Evolutionary conservation across 73 alveolate genomes (phyloP).

Genomic region (Tetrahymena elliotti): DNA sequence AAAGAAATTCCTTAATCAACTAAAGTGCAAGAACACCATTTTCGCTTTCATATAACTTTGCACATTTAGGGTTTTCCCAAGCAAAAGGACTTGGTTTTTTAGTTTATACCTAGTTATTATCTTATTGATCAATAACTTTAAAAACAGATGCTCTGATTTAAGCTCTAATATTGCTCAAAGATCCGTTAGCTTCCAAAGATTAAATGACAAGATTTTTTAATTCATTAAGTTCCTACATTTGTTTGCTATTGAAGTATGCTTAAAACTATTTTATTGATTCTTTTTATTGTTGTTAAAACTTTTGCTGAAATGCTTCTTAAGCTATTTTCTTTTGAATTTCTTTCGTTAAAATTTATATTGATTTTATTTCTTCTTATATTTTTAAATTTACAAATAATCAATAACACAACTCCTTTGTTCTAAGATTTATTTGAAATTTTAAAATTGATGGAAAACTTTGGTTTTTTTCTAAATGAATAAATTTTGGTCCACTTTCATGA

Average conservation of each 20-base stretch:
- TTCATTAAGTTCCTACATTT: slow-evolving; percentile 39
- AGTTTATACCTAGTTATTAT: neutral
- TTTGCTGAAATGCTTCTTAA: neutral
- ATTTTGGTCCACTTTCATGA: neutral
- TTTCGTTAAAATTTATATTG: neutral
- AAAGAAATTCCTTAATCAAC: slow-evolving; percentile 27
- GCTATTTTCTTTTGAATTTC: neutral
- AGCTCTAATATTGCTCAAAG: slow-evolving; percentile 38
- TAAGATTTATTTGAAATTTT: neutral
- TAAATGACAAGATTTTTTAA: slow-evolving; percentile 32
- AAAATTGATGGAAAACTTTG: neutral
- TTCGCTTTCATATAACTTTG: slow-evolving; percentile 7
- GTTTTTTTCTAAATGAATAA: neutral
- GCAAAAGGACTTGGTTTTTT: slow-evolving; percentile 40
- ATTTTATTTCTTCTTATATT: neutral
- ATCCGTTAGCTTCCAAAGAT: slow-evolving; percentile 38
- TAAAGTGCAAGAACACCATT: slow-evolving; percentile 17
- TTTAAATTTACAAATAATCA: neutral
- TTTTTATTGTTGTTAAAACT: neutral
- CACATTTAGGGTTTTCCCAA: slow-evolving; percentile 37
- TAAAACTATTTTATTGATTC: neutral
- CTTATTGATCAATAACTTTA: slow-evolving; percentile 36
- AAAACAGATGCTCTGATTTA: slow-evolving; percentile 45
- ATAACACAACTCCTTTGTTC: neutral
- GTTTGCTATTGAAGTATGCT: neutral